Base-by-base conservation (phyloP, 495 filamentous ascomycete genomes). In the Chaetomium fimeti region DNA sequence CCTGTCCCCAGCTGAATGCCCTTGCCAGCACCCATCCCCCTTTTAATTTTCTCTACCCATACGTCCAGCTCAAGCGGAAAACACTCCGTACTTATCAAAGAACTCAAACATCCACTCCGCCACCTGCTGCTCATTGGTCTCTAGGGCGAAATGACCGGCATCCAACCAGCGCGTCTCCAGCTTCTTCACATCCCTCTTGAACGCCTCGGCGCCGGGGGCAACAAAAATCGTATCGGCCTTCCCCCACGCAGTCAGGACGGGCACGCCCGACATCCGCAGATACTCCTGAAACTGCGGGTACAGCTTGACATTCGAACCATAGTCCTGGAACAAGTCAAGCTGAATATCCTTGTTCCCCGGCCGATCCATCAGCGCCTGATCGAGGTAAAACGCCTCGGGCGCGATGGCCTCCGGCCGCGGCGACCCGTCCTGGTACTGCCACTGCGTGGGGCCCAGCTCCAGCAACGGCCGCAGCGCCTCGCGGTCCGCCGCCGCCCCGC, bases 231-330 rank as follows among this genome's bases (percentile, higher is more conserved):
- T 66, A 75, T 89, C 87, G 58, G 83, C 78, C 75, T 83, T 84
- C 2, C 87, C 87, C 87, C 87, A 90, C 4, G 82, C 76, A 5
- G 82, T 84, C 65, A 90, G 65, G 2, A 87, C 57, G 5, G 85
- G 86, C 0, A 86, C 79, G 63, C 83, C 76, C 2, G 73, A 81
- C 20, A 74, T 68, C 7, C 82, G 71, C 51, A 89, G 82, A 56
- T 83, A 89, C 49, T 74, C 75, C n/a, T 90, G 87, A 58, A 86
- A 88, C 16, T 76, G 74, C 7, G 81, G 77, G 67, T 89, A 89
- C 54, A 84, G 68, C 38, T 71, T 62, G 28, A 87, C 63, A 73
- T 87, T 86, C 24, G 62, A 84, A 38, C 75, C 69, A 64, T 88
- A 88, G 57, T 88, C 84, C 48, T 79, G 75, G 16, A 89, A 81